phyloP scores from a whole-genome alignment of 2,329 filamentous ascomycete genomes.

The Fusarium ramigenum region DNA sequence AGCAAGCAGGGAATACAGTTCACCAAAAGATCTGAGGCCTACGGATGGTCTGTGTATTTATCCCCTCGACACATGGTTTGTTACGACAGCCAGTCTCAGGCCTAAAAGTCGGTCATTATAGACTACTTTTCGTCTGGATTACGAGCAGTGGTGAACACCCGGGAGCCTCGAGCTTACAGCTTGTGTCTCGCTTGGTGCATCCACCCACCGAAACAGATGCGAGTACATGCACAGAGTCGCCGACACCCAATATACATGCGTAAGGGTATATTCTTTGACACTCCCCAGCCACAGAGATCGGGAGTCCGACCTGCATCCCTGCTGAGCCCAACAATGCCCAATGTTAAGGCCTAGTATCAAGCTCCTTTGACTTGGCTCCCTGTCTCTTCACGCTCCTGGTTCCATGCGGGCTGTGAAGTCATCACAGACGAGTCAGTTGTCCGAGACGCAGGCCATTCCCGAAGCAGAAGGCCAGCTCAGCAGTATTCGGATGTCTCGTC shows the following conservation, averaged over 20 bases:
- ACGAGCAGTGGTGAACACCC: slow-evolving; percentile 27
- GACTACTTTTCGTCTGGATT: slow-evolving; percentile 22
- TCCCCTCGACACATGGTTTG: slow-evolving; percentile 18
- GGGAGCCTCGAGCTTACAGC: slow-evolving; percentile 24
- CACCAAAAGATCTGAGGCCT: slow-evolving; percentile 12
- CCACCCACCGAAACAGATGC: slow-evolving; percentile 29
- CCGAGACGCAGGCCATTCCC: slow-evolving; percentile 45
- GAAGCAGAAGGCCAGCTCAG: slow-evolving; percentile 48
- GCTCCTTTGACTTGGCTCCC: slow-evolving; percentile 3
- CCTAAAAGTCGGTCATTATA: slow-evolving; percentile 29
- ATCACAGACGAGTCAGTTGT: slow-evolving; percentile 39
- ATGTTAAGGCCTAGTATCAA: slow-evolving; percentile 17
- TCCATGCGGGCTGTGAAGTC: slow-evolving; percentile 43
- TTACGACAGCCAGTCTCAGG: slow-evolving; percentile 18
- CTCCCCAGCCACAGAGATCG: slow-evolving; percentile 33
- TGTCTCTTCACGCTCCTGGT: slow-evolving; percentile 32
- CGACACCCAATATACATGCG: slow-evolving; percentile 28
- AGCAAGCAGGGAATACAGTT: slow-evolving; percentile 18
- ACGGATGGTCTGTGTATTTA: slow-evolving; percentile 23
- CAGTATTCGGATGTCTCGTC: slow-evolving; percentile 33
- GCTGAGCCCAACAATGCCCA: slow-evolving; percentile 43
- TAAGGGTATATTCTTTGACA: slow-evolving; percentile 30
- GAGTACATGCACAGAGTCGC: slow-evolving; percentile 17
- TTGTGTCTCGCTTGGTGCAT: slow-evolving; percentile 30
- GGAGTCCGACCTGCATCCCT: slow-evolving; percentile 29